Conservation (phyloP, 1,139 yeast species). For the Zygosaccharomyces sapae region DNA sequence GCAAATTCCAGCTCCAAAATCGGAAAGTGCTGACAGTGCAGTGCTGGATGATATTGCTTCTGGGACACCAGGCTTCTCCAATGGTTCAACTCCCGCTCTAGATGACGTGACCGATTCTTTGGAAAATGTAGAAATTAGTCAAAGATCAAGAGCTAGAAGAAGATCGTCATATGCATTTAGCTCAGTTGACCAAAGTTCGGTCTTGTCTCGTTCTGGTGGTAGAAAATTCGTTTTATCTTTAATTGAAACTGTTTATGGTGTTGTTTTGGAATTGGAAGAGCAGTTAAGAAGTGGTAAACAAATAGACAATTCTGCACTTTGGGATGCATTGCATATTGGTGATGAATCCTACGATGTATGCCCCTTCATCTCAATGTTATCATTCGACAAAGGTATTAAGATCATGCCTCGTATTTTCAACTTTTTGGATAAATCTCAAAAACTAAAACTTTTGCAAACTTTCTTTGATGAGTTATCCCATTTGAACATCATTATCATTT, state of each 20-base stretch:
- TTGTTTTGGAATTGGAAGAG: constrained; percentile 77
- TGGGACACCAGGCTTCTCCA: constrained; percentile 12
- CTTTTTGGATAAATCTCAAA: constrained; percentile 72
- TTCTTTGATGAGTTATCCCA: constrained; percentile 80
- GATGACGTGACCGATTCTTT: constrained; percentile 51
- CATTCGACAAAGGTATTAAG: constrained; percentile 84
- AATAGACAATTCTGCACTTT: constrained; percentile 55
- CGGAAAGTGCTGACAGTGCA: constrained; percentile 40
- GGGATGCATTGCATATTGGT: constrained; percentile 74
- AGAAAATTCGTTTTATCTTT: constrained; percentile 40
- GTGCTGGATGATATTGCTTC: constrained; percentile 24
- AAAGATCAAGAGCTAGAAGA: constrained; percentile 34
- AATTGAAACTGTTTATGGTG: constrained; percentile 75
- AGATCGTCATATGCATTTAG: constrained; percentile 36
- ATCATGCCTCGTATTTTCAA: constrained; percentile 84
- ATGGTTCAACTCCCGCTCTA: constrained; percentile 73
- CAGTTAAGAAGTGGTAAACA: constrained; percentile 64
- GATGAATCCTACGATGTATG: constrained; percentile 55
- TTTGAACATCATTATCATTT: constrained; percentile 70
- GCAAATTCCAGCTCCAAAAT: constrained; percentile 56
- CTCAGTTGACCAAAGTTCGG: constrained; percentile 34
- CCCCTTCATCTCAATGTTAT: constrained; percentile 80
- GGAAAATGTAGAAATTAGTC: constrained; percentile 31
- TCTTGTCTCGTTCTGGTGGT: constrained; percentile 38
- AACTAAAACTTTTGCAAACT: constrained; percentile 71